phyloP scores from a whole-genome alignment of 1,284 basidiomycete genomes.

The Earliella scabrosa region DNA sequence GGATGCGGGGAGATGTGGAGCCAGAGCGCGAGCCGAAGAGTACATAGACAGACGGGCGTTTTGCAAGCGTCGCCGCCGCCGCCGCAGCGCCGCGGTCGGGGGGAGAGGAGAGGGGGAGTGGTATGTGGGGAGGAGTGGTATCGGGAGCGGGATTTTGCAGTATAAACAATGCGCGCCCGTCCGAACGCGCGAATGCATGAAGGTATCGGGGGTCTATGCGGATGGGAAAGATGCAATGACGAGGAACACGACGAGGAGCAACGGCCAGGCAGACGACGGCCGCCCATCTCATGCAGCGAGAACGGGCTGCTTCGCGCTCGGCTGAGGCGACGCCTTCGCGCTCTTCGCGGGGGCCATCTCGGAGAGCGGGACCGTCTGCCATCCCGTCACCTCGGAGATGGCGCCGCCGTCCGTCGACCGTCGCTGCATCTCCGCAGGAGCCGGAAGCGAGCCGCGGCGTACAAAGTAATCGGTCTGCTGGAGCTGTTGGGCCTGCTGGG shows the following conservation, averaged over 20 bases:
- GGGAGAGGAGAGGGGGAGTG: background rate
- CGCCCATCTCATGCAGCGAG: constrained; percentile 20
- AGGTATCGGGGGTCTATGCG: constrained; percentile 24
- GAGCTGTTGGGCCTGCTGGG: constrained; percentile 19
- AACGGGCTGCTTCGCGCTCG: constrained; percentile 31
- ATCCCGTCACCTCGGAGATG: constrained; percentile 45
- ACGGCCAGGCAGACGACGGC: background rate
- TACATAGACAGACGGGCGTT: constrained; percentile 28
- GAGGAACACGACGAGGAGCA: background rate
- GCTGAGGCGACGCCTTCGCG: constrained; percentile 28
- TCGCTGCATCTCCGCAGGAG: constrained; percentile 27
- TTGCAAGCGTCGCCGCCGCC: constrained; percentile 23
- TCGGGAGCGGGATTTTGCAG: constrained; percentile 28
- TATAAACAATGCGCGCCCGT: constrained; percentile 30
- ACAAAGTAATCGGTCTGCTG: constrained; percentile 32
- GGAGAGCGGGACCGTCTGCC: constrained; percentile 41
- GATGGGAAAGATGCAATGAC: background rate
- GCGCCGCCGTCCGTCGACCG: constrained; percentile 22
- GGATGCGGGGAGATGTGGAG: constrained; percentile 7
- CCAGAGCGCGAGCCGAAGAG: constrained; percentile 22
- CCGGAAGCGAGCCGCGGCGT: constrained; percentile 36
- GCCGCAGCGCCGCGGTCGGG: constrained; percentile 22
- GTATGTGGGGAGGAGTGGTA: constrained; percentile 23
- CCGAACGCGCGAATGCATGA: constrained; percentile 20
- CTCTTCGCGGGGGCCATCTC: constrained; percentile 34